Conservation (phyloP, 768 basidiomycete genomes). For the Mycena latifolia region DNA sequence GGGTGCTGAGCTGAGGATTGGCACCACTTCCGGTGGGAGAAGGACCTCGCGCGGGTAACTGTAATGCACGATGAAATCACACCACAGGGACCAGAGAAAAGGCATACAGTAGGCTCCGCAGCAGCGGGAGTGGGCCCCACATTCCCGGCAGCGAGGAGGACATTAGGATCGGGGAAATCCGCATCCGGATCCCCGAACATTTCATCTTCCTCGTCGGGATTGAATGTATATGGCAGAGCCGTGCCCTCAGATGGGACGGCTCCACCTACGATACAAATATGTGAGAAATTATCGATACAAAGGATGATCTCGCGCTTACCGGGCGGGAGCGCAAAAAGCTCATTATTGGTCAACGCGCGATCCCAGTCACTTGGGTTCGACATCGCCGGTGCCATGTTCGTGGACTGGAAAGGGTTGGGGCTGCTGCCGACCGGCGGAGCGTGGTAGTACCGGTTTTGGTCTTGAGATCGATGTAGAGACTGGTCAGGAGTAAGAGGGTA, state of each 20-base stretch:
- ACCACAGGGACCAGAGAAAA: no score
- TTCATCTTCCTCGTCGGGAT: conserved; percentile 1
- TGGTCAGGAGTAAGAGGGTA: not conserved
- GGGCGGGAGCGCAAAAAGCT: no score
- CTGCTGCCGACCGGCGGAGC: not conserved
- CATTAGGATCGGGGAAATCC: not conserved
- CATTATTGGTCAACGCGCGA: not conserved
- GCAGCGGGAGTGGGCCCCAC: no score
- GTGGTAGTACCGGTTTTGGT: not conserved
- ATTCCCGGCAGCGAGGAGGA: not conserved
- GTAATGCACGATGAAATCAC: no score
- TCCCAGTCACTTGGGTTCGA: not conserved
- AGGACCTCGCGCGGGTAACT: not conserved
- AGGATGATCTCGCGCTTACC: no score
- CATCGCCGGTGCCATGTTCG: not conserved
- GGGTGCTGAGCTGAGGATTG: not conserved
- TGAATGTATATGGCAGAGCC: not conserved
- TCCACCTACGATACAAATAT: no score
- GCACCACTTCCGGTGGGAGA: not conserved
- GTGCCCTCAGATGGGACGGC: no score
- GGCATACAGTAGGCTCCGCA: no score
- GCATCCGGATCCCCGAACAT: not conserved
- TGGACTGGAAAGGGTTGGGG: conserved; percentile 6
- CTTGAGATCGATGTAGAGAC: not conserved
- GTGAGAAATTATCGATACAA: no score